phyloP scores from a whole-genome alignment of 257 asterid genomes.

The Nicotiana attenuata region DNA sequence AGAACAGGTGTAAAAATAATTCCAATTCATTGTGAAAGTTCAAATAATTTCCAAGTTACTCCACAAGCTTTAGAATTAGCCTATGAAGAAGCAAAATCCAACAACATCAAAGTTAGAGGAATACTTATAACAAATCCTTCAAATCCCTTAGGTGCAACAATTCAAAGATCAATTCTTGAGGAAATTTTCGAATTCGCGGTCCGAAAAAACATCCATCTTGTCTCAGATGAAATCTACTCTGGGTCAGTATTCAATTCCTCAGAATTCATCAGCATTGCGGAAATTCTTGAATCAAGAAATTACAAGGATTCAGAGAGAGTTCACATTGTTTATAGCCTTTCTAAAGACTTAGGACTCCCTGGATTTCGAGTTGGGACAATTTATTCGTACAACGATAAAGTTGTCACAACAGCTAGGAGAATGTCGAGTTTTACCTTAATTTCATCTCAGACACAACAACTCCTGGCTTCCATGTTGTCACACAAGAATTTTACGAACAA shows the following conservation, averaged over 20 bases:
- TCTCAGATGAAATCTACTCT: constrained; percentile 48
- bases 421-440: constrained; percentile 50
- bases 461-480: constrained; percentile 33
- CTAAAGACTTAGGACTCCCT: constrained; percentile 48
- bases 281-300: constrained; percentile 26
- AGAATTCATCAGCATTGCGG: constrained; percentile 38
- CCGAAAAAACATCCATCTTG: constrained; percentile 35
- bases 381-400: constrained; percentile 38
- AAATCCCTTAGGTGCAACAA: constrained; percentile 44
- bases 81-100: constrained; percentile 28
- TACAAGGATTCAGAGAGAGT: constrained; percentile 29
- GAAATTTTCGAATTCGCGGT: constrained; percentile 30
- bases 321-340: constrained; percentile 44
- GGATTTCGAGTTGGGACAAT: constrained; percentile 48
- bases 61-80: constrained; percentile 34
- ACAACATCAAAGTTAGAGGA: constrained; percentile 33
- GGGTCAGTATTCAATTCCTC: constrained; percentile 34
- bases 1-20: constrained; percentile 45
- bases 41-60: constrained; percentile 38
- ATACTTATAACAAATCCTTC: constrained; percentile 48
- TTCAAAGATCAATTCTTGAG: constrained; percentile 24
- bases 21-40: constrained; percentile 40
- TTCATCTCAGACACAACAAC: constrained; percentile 46
- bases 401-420: constrained; percentile 42
- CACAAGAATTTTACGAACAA: constrained; percentile 22